These are phyloP conservation scores for Brasenia schreberi DNA, from an alignment of 164 flowering plant species.

Conservation along the genomic window DNA sequence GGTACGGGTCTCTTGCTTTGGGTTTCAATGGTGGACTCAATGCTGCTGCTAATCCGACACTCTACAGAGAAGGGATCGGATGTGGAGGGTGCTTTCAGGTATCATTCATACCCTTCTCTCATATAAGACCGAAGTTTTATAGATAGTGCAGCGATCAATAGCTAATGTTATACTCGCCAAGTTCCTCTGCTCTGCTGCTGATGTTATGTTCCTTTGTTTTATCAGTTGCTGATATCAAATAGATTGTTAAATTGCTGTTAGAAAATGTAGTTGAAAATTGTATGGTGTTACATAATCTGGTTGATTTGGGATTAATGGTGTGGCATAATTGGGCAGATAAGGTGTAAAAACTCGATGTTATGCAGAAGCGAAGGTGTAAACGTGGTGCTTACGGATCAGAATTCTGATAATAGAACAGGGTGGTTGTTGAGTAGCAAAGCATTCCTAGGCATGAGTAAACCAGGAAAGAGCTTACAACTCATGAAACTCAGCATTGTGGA, in stretches of 20 bases:
- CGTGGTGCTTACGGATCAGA: conserved; percentile 55
- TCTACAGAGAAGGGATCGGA: conserved; percentile 72
- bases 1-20: conserved; percentile 65
- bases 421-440: conserved; percentile 69
- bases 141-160: no score
- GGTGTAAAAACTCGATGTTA: conserved; percentile 52
- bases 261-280: no score
- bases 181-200: neutral
- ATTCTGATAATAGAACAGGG: conserved; percentile 35
- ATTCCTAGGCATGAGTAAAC: conserved; percentile 53
- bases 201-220: neutral
- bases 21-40: conserved; percentile 41
- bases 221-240: no score
- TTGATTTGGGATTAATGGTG: no score
- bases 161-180: neutral
- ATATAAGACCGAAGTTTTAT: no score
- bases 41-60: conserved; percentile 58
- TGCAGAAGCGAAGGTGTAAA: conserved; percentile 45
- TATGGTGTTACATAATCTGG: no score
- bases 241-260: neutral
- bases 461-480: conserved; percentile 32
- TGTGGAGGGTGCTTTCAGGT: conserved; percentile 93
- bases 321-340: conserved; percentile 28
- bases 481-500: conserved; percentile 44
- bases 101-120: neutral